A percentile compares a stretch with the other conserved stretches of the same genome.
These are phyloP conservation scores for Diplotaxis tenuifolia DNA, from an alignment of 345 rosid genomes.

Conservation along the genomic window DNA sequence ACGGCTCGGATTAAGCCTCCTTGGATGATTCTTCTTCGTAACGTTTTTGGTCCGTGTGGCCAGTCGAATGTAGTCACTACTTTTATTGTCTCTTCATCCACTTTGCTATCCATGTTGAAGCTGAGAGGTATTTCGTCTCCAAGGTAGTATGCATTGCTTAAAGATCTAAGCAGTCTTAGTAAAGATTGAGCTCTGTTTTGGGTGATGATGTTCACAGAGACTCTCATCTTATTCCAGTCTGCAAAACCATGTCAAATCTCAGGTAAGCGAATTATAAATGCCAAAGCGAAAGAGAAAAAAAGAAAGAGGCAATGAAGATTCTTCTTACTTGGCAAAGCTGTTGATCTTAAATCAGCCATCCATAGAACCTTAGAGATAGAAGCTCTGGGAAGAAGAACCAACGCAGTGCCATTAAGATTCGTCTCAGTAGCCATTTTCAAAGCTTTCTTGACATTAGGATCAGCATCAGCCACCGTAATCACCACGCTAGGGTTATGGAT, in stretches of 20 bases:
- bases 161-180: conserved; percentile 71
- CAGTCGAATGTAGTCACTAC: conserved; percentile 72
- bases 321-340: conserved; percentile 88
- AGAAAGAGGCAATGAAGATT: background rate
- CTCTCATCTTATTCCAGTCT: conserved; percentile 95
- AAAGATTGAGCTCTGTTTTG: conserved; percentile 77
- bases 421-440: conserved; percentile 81
- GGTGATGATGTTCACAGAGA: conserved; percentile 86
- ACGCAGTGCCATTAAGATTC: conserved; percentile 45
- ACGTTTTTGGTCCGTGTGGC: conserved; percentile 89
- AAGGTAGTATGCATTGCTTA: conserved; percentile 68
- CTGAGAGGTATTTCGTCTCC: conserved; percentile 84
- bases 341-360: conserved; percentile 97
- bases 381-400: conserved; percentile 69
- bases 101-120: conserved; percentile 96
- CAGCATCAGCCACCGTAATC: conserved; percentile 72
- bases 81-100: conserved; percentile 78
- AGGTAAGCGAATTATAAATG: background rate
- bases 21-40: conserved; percentile 93
- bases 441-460: conserved; percentile 78
- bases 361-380: conserved; percentile 82
- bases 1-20: conserved; percentile 99
- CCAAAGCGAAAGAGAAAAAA: background rate
- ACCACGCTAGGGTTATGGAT: conserved; percentile 92
- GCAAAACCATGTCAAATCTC: conserved; percentile 31